Percentiles rank a stretch among this genome's conserved stretches.
Evolutionary conservation across 2,329 filamentous ascomycete genomes (phyloP).

Genomic region (Aschersonia sp.): DNA sequence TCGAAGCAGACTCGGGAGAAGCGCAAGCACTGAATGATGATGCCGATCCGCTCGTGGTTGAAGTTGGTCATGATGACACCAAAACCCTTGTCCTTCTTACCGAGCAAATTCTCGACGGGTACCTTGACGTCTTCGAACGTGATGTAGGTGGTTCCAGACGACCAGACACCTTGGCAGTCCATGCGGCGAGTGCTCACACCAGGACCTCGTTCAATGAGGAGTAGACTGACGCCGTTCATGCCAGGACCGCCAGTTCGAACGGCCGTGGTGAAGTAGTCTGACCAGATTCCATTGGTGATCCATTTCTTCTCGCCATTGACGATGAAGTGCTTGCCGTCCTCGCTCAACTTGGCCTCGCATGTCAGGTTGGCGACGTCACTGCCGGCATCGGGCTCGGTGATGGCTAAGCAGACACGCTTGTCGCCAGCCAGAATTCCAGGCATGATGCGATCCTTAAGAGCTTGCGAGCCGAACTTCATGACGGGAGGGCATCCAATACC

Average conservation of each 20-base stretch:
- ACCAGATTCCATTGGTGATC: constrained; percentile 97
- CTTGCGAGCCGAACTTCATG: constrained; percentile 80
- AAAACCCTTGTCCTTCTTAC: constrained; percentile 97
- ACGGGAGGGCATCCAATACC: constrained; percentile 88
- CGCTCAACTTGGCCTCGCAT: constrained; percentile 86
- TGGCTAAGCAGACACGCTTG: constrained; percentile 94
- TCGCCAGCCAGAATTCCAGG: constrained; percentile 81
- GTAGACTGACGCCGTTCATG: constrained; percentile 83
- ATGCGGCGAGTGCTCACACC: constrained; percentile 89
- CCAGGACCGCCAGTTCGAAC: constrained; percentile 79
- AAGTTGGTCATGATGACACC: constrained; percentile 99
- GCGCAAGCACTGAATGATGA: constrained; percentile 92
- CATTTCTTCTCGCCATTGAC: constrained; percentile 99
- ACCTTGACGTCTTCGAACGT: constrained; percentile 99
- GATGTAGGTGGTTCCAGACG: constrained; percentile 87
- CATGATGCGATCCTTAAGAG: constrained; percentile 72
- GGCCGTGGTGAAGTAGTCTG: constrained; percentile 93
- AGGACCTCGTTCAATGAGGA: constrained; percentile 81
- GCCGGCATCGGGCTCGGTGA: constrained; percentile 92
- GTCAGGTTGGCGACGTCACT: constrained; percentile 90
- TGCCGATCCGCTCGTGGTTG: constrained; percentile 97
- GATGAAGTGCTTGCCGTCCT: constrained; percentile 97
- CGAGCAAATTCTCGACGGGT: constrained; percentile 94
- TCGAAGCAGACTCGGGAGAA: constrained; percentile 96
- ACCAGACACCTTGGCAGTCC: constrained; percentile 98